Percentiles rank a stretch among this genome's conserved stretches.
phyloP scores from a whole-genome alignment of 257 asterid species.

The Solanum megistacrolobum region DNA sequence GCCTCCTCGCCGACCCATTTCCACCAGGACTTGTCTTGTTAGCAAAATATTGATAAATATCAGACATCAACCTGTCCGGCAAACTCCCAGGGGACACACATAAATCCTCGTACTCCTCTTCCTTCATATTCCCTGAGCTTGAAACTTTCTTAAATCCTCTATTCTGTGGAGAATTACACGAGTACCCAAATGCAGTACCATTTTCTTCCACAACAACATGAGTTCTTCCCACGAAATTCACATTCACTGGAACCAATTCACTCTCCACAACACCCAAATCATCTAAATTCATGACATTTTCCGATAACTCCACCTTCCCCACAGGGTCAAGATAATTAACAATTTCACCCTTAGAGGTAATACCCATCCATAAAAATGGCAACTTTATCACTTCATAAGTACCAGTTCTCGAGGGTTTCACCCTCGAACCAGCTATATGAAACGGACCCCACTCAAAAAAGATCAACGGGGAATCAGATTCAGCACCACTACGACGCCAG shows the following conservation, averaged over 20 bases:
- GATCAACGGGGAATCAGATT: constrained; percentile 20
- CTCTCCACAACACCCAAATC: constrained; percentile 26
- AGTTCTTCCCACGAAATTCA: constrained; percentile 47
- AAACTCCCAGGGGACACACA: constrained; percentile 57
- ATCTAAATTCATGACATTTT: constrained; percentile 24
- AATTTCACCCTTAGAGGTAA: constrained; percentile 45
- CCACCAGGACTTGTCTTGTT: constrained; percentile 73
- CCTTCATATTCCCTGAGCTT: constrained; percentile 32
- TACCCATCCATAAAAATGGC: constrained; percentile 59
- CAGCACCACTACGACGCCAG: constrained; percentile 72
- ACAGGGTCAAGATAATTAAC: constrained; percentile 60
- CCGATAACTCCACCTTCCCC: constrained; percentile 35
- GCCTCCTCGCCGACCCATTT: constrained; percentile 70
- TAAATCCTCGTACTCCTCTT: constrained; percentile 40
- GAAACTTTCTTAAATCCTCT: constrained; percentile 5
- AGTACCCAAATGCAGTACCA: constrained; percentile 9
- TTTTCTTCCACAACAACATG: constrained; percentile 71
- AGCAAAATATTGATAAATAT: constrained; percentile 78
- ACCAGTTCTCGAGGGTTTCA: constrained; percentile 37
- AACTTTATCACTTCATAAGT: constrained; percentile 50
- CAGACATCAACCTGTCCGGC: constrained; percentile 53
- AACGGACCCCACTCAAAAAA: constrained; percentile 84
- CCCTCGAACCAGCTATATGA: constrained; percentile 56
- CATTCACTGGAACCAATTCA: constrained; percentile 53
- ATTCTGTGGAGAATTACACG: constrained; percentile 20